These are phyloP conservation scores for Symmetrospora coprosmae DNA, from an alignment of 768 basidiomycete genomes.

Conservation along the genomic window DNA sequence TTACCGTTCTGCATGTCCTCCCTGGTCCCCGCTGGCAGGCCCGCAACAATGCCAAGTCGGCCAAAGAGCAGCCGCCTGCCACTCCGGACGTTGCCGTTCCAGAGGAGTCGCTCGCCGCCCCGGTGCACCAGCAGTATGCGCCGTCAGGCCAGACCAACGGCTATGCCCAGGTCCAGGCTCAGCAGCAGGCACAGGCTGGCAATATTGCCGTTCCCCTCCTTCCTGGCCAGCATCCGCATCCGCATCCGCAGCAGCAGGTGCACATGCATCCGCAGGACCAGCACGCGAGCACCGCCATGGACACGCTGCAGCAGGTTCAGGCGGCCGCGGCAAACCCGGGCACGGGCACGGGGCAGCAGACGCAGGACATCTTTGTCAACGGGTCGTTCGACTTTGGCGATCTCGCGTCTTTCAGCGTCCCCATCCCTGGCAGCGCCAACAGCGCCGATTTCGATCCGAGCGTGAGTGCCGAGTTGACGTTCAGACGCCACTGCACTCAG, in stretches of 20 bases:
- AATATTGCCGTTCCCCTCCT: background rate
- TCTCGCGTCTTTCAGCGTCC: background rate
- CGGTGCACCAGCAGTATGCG: background rate
- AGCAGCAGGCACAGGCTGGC: background rate
- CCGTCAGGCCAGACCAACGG: background rate
- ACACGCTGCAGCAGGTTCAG: background rate
- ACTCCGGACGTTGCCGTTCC: background rate
- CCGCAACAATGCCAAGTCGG: background rate
- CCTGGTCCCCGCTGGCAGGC: background rate
- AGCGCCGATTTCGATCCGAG: no score
- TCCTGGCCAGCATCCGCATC: background rate
- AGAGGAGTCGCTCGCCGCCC: background rate
- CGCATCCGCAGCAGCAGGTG: background rate
- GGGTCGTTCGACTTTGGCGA: background rate
- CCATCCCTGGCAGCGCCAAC: background rate
- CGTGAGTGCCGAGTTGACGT: no score
- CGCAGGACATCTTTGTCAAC: no score
- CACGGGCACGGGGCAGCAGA: no score
- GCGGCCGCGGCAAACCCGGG: no score
- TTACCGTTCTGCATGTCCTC: no score
- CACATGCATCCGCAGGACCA: background rate
- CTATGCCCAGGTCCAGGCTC: background rate
- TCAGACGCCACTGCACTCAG: no score
- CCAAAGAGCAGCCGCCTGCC: background rate
- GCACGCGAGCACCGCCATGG: background rate